Percentiles rank a stretch among this genome's conserved stretches.
These are phyloP conservation scores for Dentipellis sp. DNA, from an alignment of 768 basidiomycete species.

Conservation along the genomic window DNA sequence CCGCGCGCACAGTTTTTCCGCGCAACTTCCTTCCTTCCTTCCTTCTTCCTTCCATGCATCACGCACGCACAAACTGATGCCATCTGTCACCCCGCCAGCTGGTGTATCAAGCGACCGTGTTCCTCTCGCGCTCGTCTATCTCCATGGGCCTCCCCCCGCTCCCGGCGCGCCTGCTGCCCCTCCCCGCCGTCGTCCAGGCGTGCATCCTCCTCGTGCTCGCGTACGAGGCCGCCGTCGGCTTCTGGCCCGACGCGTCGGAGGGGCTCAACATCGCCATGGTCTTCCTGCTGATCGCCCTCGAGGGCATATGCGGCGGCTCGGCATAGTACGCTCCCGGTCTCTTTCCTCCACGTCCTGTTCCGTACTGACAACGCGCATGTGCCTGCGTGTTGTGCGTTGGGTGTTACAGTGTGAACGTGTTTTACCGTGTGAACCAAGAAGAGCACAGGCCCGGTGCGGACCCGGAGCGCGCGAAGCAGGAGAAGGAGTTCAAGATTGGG, in stretches of 20 bases:
- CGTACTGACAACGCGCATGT: background rate
- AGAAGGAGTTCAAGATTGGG: constrained; percentile 84
- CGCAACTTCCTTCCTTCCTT: background rate
- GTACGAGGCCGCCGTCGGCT: constrained; percentile 59
- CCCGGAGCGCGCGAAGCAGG: constrained; percentile 56
- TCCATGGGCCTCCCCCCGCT: constrained; percentile 78
- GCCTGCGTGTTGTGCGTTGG: background rate
- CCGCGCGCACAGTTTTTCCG: too few relatives aligned
- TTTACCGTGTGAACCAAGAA: constrained; percentile 76
- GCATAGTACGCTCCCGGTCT: constrained; percentile 62
- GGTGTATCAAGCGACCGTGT: constrained; percentile 85
- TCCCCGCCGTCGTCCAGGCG: constrained; percentile 72
- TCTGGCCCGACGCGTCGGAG: constrained; percentile 39
- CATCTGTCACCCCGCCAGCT: constrained; percentile 33
- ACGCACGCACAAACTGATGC: background rate
- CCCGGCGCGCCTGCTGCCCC: constrained; percentile 53
- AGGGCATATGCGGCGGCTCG: constrained; percentile 88
- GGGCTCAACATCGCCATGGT: constrained; percentile 50
- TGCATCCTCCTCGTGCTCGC: constrained; percentile 52
- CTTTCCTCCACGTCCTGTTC: constrained; percentile 15
- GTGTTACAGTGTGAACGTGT: constrained; percentile 66
- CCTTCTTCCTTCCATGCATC: constrained; percentile 9
- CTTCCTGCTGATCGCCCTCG: constrained; percentile 71
- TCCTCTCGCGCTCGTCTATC: constrained; percentile 87
- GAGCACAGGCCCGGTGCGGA: constrained; percentile 36